Evolutionary conservation across 176 grass and related monocot genomes (phyloP).

Genomic region (Olyra latifolia): DNA sequence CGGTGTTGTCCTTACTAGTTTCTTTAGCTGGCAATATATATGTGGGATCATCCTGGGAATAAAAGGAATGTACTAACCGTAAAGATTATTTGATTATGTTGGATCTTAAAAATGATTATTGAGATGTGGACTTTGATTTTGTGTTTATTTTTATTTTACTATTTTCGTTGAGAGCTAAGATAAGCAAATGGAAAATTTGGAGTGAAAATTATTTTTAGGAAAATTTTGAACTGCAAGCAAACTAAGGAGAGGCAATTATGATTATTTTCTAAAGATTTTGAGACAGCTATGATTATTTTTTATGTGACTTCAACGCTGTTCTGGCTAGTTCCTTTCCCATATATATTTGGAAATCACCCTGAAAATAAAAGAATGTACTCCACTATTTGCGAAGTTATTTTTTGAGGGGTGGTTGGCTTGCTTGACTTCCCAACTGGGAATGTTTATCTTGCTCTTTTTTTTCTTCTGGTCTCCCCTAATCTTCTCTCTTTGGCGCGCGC

Average conservation of each 20-base stretch:
- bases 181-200: neutral
- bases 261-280: neutral
- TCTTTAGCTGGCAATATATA: too few species aligned
- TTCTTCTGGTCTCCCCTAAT: neutral
- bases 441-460: neutral
- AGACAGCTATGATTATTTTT: neutral
- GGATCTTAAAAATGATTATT: neutral
- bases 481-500: neutral
- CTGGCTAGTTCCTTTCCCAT: neutral
- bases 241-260: neutral
- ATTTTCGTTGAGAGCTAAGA: neutral
- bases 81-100: too few species aligned
- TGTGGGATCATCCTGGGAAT: too few species aligned
- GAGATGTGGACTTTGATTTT: neutral
- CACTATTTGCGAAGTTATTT: neutral
- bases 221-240: neutral
- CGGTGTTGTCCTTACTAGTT: neutral
- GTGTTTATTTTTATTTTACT: neutral
- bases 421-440: constrained; percentile 26
- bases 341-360: neutral
- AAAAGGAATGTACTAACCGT: too few species aligned
- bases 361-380: neutral
- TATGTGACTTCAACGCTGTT: neutral
- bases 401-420: neutral
- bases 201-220: neutral